Percentiles rank a stretch among this genome's conserved stretches.
phyloP scores from a whole-genome alignment of 1,284 basidiomycete genomes.

The Austroboletus niveus region DNA sequence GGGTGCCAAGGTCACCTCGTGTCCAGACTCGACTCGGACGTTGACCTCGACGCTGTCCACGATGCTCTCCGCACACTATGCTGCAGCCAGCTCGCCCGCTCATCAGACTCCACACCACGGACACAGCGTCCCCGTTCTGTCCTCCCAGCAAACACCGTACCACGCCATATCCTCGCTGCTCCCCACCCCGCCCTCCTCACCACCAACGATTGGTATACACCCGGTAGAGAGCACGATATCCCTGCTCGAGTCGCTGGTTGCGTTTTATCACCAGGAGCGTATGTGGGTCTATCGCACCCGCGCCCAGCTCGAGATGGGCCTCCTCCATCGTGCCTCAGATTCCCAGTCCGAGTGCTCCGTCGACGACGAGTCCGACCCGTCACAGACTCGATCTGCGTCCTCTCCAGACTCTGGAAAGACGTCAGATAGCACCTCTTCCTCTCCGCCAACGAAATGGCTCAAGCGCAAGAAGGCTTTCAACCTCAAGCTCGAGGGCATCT shows the following conservation, averaged over 20 bases:
- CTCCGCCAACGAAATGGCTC: constrained; percentile 37
- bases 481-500: constrained; percentile 46
- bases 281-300: constrained; percentile 64
- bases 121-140: constrained; percentile 4
- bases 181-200: constrained; percentile 48
- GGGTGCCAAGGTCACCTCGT: constrained; percentile 6
- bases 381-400: constrained; percentile 12
- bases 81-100: constrained; percentile 14
- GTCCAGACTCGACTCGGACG: not conserved
- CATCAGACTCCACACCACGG: constrained; percentile 21
- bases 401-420: constrained; percentile 21
- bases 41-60: constrained; percentile 2
- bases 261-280: constrained; percentile 66
- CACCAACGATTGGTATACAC: constrained; percentile 33
- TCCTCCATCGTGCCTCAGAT: constrained; percentile 28
- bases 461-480: constrained; percentile 49
- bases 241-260: constrained; percentile 59
- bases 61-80: constrained; percentile 31
- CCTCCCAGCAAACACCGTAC: constrained; percentile 22
- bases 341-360: constrained; percentile 20
- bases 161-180: constrained; percentile 33
- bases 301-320: constrained; percentile 42
- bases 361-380: constrained; percentile 16
- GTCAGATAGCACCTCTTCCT: constrained; percentile 22
- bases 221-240: constrained; percentile 44